phyloP scores from a whole-genome alignment of 2,329 filamentous ascomycete species.

The Colletotrichum sojae region DNA sequence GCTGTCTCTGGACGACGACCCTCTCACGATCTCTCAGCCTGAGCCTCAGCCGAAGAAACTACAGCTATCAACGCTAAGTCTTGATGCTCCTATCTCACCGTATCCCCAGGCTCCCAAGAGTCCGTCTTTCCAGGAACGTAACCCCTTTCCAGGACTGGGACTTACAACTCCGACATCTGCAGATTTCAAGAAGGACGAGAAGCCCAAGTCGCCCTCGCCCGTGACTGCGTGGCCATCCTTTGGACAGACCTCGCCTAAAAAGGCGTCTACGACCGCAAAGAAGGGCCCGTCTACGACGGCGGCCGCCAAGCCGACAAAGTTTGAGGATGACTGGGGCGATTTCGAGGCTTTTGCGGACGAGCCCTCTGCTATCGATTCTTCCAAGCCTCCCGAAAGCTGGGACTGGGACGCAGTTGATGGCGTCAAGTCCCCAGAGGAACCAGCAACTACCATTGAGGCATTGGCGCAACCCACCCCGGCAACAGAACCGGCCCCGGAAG shows the following conservation, averaged over 20 bases:
- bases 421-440: conserved; percentile 39
- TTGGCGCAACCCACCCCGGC: conserved; percentile 2
- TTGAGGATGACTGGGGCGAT: conserved; percentile 65
- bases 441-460: conserved; percentile 9
- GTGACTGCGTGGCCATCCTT: conserved; percentile 62
- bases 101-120: conserved; percentile 66
- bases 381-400: conserved; percentile 55
- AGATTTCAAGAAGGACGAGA: conserved; percentile 50
- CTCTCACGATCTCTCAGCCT: conserved; percentile 44
- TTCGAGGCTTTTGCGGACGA: conserved; percentile 61
- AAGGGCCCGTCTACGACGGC: conserved; percentile 24
- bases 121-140: conserved; percentile 67
- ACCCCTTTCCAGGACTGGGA: conserved; percentile 65
- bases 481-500: background rate
- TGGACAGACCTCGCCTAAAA: conserved; percentile 41
- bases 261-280: conserved; percentile 18
- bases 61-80: conserved; percentile 52
- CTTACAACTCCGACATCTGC: conserved; percentile 59
- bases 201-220: conserved; percentile 55
- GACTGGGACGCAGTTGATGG: conserved; percentile 63
- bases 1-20: conserved; percentile 53
- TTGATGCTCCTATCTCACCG: conserved; percentile 49
- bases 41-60: conserved; percentile 46
- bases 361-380: conserved; percentile 41
- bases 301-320: conserved; percentile 42